These are phyloP conservation scores for Begonia loranthoides DNA, from an alignment of 306 rosid species.

Conservation along the genomic window DNA sequence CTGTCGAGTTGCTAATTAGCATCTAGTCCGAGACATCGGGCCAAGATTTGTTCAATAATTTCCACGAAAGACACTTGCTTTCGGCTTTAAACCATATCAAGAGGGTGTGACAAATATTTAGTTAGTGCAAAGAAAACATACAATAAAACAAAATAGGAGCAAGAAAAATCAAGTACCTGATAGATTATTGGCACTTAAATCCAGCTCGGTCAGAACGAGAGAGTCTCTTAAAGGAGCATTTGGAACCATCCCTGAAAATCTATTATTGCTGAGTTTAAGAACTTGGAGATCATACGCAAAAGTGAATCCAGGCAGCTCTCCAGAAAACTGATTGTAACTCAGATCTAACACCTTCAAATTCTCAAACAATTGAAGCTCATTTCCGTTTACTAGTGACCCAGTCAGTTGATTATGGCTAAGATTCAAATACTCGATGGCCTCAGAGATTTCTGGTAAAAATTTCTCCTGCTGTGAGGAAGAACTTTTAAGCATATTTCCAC, in stretches of 20 bases:
- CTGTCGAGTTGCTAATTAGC: no score
- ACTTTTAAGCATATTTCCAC: conserved; percentile 59
- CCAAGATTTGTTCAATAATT: no score
- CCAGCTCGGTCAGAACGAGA: conserved; percentile 63
- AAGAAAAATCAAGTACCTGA: conserved; percentile 42
- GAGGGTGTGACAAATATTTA: no score
- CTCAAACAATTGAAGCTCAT: conserved; percentile 47
- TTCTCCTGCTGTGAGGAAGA: conserved; percentile 40
- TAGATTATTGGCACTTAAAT: conserved; percentile 94
- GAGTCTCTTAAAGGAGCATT: conserved; percentile 68
- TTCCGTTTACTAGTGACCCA: conserved; percentile 63
- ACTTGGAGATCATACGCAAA: conserved; percentile 79
- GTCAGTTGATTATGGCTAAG: conserved; percentile 73
- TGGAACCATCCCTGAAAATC: conserved; percentile 74
- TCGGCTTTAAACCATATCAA: no score
- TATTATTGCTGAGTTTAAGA: conserved; percentile 85
- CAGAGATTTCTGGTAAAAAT: conserved; percentile 58
- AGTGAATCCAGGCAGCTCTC: conserved; percentile 91
- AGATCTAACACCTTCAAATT: conserved; percentile 86
- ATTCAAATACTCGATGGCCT: conserved; percentile 59
- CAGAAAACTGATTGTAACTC: conserved; percentile 78
- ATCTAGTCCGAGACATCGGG: no score
- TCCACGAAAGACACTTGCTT: no score
- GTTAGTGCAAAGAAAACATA: no score
- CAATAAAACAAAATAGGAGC: background rate